Conservation (phyloP, 176 grass and related monocot genomes). For the Lolium perenne region DNA sequence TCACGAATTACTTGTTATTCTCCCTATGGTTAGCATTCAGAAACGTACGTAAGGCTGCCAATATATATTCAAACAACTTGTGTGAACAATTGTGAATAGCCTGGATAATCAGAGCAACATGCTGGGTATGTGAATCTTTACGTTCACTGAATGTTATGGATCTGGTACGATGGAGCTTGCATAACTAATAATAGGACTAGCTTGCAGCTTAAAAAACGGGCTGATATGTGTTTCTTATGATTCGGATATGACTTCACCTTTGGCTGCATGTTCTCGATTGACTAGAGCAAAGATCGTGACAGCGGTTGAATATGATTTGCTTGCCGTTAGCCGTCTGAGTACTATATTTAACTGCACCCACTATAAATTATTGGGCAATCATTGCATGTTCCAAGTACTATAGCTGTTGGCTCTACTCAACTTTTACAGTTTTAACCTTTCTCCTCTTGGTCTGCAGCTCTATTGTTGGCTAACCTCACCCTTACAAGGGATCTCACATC, state of each 20-base stretch:
- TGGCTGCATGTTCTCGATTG: background rate
- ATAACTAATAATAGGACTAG: background rate
- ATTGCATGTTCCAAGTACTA: background rate
- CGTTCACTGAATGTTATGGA: background rate
- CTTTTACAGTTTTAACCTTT: background rate
- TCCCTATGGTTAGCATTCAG: background rate
- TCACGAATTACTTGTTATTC: background rate
- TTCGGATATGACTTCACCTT: background rate
- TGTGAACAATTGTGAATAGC: background rate
- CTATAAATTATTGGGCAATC: background rate
- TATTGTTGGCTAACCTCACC: background rate
- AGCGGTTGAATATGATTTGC: background rate
- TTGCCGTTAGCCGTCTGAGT: background rate
- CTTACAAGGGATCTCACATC: background rate
- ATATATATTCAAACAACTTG: background rate
- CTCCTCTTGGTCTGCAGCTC: background rate
- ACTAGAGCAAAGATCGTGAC: background rate
- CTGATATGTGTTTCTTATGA: background rate
- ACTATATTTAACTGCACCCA: background rate
- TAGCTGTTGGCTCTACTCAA: background rate
- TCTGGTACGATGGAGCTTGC: background rate
- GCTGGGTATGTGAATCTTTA: background rate
- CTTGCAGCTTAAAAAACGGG: background rate
- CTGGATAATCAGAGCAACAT: background rate
- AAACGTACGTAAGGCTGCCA: background rate